Conservation (phyloP, 2,329 filamentous ascomycete species). For the Fusarium brevicatenulatum region DNA sequence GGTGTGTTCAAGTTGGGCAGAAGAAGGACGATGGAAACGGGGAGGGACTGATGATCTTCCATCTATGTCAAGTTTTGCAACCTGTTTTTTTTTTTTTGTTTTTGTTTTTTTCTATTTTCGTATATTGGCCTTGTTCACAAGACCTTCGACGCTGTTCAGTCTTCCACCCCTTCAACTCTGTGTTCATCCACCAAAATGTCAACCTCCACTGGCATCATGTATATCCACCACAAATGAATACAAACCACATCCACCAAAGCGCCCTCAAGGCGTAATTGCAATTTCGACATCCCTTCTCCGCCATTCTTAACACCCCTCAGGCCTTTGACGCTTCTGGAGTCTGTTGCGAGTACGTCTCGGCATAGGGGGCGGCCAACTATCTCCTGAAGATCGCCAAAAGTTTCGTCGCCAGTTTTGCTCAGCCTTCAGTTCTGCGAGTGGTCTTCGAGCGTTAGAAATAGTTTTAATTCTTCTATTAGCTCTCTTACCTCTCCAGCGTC, state of each 20-base stretch:
- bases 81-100: not conserved
- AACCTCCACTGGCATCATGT: not conserved
- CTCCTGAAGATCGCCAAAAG: not conserved
- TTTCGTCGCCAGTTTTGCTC: not conserved
- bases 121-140: not conserved
- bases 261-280: not conserved
- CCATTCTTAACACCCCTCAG: not conserved
- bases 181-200: not conserved
- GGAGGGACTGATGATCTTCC: not conserved
- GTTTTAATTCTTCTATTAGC: not conserved
- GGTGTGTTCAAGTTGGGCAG: not conserved
- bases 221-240: not conserved
- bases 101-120: not conserved
- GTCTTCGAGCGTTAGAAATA: not conserved
- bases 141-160: not conserved
- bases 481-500: not conserved
- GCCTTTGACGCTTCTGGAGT: not conserved
- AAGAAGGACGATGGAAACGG: not conserved
- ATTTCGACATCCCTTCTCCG: accelerated
- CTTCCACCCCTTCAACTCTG: not conserved
- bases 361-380: not conserved
- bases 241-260: accelerated
- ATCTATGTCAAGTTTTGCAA: not conserved
- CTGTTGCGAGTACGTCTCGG: not conserved
- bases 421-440: not conserved